Evolutionary conservation across 176 grass and related monocot genomes (phyloP).

Genomic region (Oryza glumipatula): DNA sequence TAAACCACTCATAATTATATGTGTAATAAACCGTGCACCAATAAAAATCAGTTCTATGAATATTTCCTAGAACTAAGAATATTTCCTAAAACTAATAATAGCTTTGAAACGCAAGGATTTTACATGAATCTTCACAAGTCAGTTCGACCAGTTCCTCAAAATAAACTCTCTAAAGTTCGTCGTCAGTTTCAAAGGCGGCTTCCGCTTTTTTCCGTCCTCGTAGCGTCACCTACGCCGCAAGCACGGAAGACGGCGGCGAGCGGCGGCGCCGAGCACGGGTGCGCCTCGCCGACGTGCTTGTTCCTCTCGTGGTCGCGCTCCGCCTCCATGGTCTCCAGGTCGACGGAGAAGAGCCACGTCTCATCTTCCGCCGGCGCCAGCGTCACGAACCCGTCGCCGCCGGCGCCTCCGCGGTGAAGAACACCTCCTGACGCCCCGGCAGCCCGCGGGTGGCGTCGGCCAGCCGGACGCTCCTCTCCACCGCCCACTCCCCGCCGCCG

Average conservation of each 20-base stretch:
- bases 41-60: too few relatives aligned
- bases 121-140: too few relatives aligned
- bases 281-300: not conserved
- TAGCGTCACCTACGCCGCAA: not conserved
- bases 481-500: not conserved
- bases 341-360: slow-evolving; percentile 12
- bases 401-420: not conserved
- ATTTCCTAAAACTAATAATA: too few relatives aligned
- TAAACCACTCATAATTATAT: too few relatives aligned
- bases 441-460: not conserved
- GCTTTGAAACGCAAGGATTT: too few relatives aligned
- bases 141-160: too few relatives aligned
- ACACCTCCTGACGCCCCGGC: not conserved
- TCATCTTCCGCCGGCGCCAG: not conserved
- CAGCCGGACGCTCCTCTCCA: slow-evolving; percentile 14
- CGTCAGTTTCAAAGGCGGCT: too few relatives aligned
- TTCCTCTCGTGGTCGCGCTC: not conserved
- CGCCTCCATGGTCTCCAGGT: slow-evolving; percentile 16
- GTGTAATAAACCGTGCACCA: too few relatives aligned
- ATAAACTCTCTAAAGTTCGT: too few relatives aligned
- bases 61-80: too few relatives aligned
- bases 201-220: too few relatives aligned
- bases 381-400: slow-evolving; percentile 9
- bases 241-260: not conserved
- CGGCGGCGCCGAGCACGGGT: not conserved